Base-by-base conservation (phyloP, 2,329 filamentous ascomycete genomes). In the Cladosporium sp. region DNA sequence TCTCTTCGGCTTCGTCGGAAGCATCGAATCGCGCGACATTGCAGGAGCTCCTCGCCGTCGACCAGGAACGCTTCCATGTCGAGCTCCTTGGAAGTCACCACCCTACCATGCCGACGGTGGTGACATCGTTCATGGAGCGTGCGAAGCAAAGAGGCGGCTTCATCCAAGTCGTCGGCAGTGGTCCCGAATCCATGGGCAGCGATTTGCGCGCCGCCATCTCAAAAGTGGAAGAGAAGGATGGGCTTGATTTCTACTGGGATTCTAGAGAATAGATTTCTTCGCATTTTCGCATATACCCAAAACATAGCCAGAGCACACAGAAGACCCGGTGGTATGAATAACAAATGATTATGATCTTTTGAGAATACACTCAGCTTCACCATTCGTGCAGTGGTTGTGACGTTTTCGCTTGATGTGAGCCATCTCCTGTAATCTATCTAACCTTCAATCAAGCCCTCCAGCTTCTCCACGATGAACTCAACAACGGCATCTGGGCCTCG, bases 401-500 rank as follows among this genome's bases (percentile, higher is more conserved):
- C n/a, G n/a, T n/a, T n/a, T n/a, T n/a, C n/a, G n/a, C n/a, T n/a
- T n/a, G n/a, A n/a, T n/a, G n/a, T n/a, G n/a, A n/a, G n/a, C n/a
- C n/a, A n/a, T n/a, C n/a, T n/a, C n/a, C n/a, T n/a, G n/a, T 25
- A 25, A 25, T 34, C 30, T 9, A 5, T 43, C 9, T 9, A 52
- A 7, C 50, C 50, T 19, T 52, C 43, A 73, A 54, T 19, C 50
- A 52, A 40, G 34, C 49, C 60, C 8, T 76, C 76, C 15, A 79
- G 63, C 54, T 76, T 69, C 63, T 78, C 75, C 39, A 75, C 69
- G 47, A 84, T 67, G 66, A 79, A 80, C 55, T 82, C 79, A 1
- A 84, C 79, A n/a, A 84, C 74, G 3, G 78, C 81, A 67, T 84
- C 81, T 0, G 81, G 81, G 0, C 82, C 82, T 56, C 72, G 75